Conservation (phyloP, 106 monocot species). For the Dendrobium huoshanense region DNA sequence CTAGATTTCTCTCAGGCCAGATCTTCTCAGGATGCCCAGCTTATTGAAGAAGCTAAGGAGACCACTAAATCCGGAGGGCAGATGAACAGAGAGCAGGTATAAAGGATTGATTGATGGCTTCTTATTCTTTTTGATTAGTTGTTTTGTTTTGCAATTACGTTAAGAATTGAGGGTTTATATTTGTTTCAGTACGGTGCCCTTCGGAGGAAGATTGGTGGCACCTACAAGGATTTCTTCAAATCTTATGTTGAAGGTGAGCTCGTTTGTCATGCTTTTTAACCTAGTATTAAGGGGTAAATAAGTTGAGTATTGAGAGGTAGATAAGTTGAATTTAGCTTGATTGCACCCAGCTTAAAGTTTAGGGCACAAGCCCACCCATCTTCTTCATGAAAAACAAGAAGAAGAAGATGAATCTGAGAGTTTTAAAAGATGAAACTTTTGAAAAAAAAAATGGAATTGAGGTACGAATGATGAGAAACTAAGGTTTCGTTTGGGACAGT, state of each 20-base stretch:
- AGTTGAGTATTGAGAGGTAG: neutral
- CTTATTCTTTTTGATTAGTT: neutral
- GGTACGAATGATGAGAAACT: too few relatives aligned
- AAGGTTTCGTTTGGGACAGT: too few relatives aligned
- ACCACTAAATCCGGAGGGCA: conserved; percentile 60
- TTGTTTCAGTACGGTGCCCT: conserved; percentile 80
- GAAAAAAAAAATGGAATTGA: too few relatives aligned
- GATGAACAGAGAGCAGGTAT: conserved; percentile 87
- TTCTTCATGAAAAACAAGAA: too few relatives aligned
- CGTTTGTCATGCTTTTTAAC: neutral
- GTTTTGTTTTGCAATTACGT: neutral
- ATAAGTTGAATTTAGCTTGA: neutral
- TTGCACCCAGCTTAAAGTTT: too few relatives aligned
- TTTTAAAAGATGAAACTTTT: too few relatives aligned
- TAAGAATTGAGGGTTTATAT: neutral
- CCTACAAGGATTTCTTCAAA: conserved; percentile 99
- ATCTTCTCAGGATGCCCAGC: conserved; percentile 71
- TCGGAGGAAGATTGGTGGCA: conserved; percentile 94
- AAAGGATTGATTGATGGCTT: neutral
- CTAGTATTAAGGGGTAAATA: neutral
- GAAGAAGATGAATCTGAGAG: too few relatives aligned
- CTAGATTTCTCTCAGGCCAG: conserved; percentile 88
- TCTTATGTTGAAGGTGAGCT: conserved; percentile 87
- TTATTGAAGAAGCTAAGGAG: conserved; percentile 75
- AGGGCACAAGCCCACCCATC: too few relatives aligned